Evolutionary conservation across 495 filamentous ascomycete genomes (phyloP).

Genomic region (Trichoderma virens): DNA sequence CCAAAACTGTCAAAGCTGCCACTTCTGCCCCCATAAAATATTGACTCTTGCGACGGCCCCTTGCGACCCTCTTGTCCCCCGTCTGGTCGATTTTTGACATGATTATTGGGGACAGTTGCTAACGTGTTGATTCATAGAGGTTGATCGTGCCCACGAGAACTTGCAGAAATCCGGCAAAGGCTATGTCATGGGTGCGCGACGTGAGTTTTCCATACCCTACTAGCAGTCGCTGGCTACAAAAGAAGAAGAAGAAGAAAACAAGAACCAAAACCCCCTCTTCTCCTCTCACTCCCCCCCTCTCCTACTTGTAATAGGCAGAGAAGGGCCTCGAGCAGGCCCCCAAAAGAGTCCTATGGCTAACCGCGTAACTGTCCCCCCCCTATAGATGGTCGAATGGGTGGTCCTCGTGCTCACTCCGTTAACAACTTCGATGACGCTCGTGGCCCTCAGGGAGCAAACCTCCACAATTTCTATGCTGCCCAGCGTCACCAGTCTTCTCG

Average conservation of each 20-base stretch:
- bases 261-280: no score
- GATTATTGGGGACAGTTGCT: not conserved
- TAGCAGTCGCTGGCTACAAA: slow-evolving; percentile 41
- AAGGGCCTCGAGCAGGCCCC: slow-evolving; percentile 13
- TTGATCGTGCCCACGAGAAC: slow-evolving; percentile 93
- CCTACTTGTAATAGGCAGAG: slow-evolving; percentile 46
- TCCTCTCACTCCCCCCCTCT: slow-evolving; percentile 52
- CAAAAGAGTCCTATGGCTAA: slow-evolving; percentile 5
- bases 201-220: slow-evolving; percentile 55
- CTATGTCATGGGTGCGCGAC: slow-evolving; percentile 64
- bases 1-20: no score
- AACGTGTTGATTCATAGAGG: slow-evolving; percentile 50
- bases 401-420: slow-evolving; percentile 70
- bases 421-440: slow-evolving; percentile 69
- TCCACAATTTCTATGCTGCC: slow-evolving; percentile 88
- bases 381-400: slow-evolving; percentile 38
- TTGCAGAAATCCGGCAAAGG: slow-evolving; percentile 92
- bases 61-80: not conserved
- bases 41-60: no score
- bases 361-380: slow-evolving; percentile 7
- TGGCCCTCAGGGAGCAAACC: slow-evolving; percentile 64
- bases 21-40: no score
- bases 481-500: slow-evolving; percentile 80
- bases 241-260: no score
- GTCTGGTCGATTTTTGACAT: not conserved